Evolutionary conservation across 2,329 filamentous ascomycete species (phyloP).

Genomic region (Pseudovirgaria hyperparasitica): DNA sequence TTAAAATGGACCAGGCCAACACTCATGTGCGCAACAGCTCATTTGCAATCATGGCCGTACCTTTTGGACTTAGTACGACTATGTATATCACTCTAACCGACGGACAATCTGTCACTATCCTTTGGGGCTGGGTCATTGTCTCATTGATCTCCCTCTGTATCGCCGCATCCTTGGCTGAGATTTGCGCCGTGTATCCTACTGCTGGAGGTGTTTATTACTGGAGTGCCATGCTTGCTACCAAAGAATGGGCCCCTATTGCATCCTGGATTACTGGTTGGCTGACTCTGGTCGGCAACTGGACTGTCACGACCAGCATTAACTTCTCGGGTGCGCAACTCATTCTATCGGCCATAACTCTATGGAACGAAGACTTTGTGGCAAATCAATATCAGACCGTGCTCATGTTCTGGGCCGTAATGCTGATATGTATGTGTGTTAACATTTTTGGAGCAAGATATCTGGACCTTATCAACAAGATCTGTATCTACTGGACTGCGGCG

Average conservation of each 20-base stretch:
- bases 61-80: conserved; percentile 55
- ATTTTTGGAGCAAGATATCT: conserved; percentile 50
- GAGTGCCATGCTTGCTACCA: conserved; percentile 54
- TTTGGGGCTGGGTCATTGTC: conserved; percentile 59
- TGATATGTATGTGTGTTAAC: conserved; percentile 51
- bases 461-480: conserved; percentile 59
- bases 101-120: conserved; percentile 54
- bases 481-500: conserved; percentile 58
- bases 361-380: conserved; percentile 55
- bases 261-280: conserved; percentile 61
- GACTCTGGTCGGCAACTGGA: conserved; percentile 64
- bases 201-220: conserved; percentile 59
- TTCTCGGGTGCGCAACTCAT: conserved; percentile 61
- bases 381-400: conserved; percentile 58
- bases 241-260: conserved; percentile 52
- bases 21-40: conserved; percentile 28
- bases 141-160: conserved; percentile 51
- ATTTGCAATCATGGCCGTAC: conserved; percentile 64
- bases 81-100: conserved; percentile 56
- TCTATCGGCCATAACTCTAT: conserved; percentile 54
- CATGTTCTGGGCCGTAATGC: conserved; percentile 60
- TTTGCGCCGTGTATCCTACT: conserved; percentile 56
- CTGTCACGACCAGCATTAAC: conserved; percentile 50
- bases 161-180: conserved; percentile 54
- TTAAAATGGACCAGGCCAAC: not conserved